A percentile compares a stretch with the other conserved stretches of the same genome.
Conservation (phyloP, 495 filamentous ascomycete species). For the Pseudomonodictys pantanalensis region DNA sequence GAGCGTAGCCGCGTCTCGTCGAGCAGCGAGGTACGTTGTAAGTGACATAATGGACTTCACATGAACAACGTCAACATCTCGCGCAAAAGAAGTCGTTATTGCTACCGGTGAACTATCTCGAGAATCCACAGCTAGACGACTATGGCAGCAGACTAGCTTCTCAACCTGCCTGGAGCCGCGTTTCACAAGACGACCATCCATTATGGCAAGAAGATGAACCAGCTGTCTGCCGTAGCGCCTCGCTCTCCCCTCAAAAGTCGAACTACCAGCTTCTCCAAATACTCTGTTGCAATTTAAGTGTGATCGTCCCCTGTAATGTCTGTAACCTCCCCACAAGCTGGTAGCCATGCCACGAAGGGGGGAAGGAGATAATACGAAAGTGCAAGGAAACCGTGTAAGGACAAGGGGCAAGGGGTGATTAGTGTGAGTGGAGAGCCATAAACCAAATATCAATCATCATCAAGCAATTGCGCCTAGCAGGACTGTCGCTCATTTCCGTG, state of each 20-base stretch:
- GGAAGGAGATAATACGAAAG: conserved; percentile 2
- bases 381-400: conserved; percentile 13
- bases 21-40: no score
- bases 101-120: no score
- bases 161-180: no score
- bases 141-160: no score
- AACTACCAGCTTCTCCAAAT: background rate
- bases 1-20: no score
- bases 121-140: no score
- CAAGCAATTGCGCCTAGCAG: conserved; percentile 18
- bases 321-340: conserved; percentile 36
- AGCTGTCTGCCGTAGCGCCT: conserved; percentile 18
- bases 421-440: conserved; percentile 24
- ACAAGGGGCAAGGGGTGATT: conserved; percentile 25
- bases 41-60: no score
- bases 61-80: no score
- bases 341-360: conserved; percentile 32
- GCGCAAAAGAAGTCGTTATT: no score
- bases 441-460: conserved; percentile 25
- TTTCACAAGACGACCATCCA: no score
- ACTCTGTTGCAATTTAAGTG: conserved; percentile 30
- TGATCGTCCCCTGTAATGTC: conserved; percentile 31
- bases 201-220: conserved; percentile 7
- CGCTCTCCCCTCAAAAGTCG: background rate
- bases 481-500: no score